Evolutionary conservation across 225 moss, liverwort and hornwort genomes (phyloP), one percentile per base, ranked within the genome.

Genomic region (Rhytidiadelphus loreus): DNA sequence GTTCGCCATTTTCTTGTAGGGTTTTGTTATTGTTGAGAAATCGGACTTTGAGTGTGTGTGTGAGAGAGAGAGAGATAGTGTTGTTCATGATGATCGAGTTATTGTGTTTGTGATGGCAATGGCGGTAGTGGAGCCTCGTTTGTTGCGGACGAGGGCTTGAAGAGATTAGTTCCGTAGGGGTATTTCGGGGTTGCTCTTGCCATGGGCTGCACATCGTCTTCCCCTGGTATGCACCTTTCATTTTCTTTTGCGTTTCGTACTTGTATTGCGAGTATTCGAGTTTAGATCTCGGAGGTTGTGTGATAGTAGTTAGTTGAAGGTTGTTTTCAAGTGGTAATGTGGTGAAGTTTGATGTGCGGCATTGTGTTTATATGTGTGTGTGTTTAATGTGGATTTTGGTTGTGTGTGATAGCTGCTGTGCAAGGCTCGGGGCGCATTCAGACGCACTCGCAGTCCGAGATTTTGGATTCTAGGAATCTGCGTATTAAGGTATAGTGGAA

Each of bases 401-500:
- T 80, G 57, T 59, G 48, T 86, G 65, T 87, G 46, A 24, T 20
- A 86, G 91, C 91, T 79, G 91, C 95, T 92, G 96, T 95, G 83
- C 93, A 92, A 89, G 96, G 92, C 82, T 93, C 93, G 60, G 93
- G 95, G 78, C 95, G 93, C 85, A 89, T 96, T 12, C 88, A 88
- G 74, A 87, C 70, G 9, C 91, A 85, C 80, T 79, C 89, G 28
- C 95, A 86, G 32, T 62, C 93, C 21, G 98, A 98, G 87, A 90
- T 93, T 89, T 95, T 95, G 62, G 98, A 98, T 92, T 95, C 96
- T 25, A 98, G 94, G 92, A 95, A 95, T 90, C 77, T 98, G 78
- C 95, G 98, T n/a, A 92, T 97, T 76, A 98, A 98, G 98, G 98
- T 96, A n/a, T 30, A 48, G 23, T 10, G 60, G 23, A 41, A 41